Conservation (phyloP, 148 eudicot genomes). For the Drosera capensis region DNA sequence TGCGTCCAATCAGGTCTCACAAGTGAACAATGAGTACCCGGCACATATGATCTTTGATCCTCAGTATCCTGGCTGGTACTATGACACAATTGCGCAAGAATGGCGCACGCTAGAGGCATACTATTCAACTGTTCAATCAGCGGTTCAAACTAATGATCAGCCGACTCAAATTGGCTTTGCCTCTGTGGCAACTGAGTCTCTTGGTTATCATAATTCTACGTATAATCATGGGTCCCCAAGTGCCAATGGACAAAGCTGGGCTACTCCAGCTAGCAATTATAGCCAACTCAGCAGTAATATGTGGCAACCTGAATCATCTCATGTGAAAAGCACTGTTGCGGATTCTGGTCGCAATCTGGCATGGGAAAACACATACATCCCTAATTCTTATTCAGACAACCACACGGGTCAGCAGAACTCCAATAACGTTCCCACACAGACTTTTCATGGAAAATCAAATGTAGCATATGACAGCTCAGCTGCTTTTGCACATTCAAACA, state of each 20-base stretch:
- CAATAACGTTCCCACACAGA: constrained; percentile 9
- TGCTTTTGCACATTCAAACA: constrained; percentile 12
- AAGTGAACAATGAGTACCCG: constrained; percentile 38
- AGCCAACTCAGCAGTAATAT: constrained; percentile 27
- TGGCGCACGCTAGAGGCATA: constrained; percentile 60
- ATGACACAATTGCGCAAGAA: constrained; percentile 47
- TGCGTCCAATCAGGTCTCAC: constrained; percentile 26
- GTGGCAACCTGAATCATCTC: constrained; percentile 26
- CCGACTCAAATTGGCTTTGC: constrained; percentile 20
- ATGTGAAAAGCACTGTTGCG: constrained; percentile 14
- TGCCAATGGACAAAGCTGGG: constrained; percentile 17
- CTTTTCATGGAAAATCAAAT: constrained; percentile 19
- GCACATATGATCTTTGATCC: constrained; percentile 66
- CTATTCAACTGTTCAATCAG: constrained; percentile 23
- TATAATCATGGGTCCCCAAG: background rate
- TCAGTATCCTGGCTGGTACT: constrained; percentile 84
- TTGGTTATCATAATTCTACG: constrained; percentile 14
- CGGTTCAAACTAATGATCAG: constrained; percentile 22
- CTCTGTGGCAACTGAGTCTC: constrained; percentile 18
- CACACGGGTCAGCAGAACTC: constrained; percentile 10
- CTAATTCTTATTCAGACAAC: constrained; percentile 10
- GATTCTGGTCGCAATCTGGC: constrained; percentile 15
- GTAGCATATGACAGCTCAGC: constrained; percentile 22
- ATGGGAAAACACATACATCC: constrained; percentile 13
- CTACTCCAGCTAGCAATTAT: constrained; percentile 21